A percentile compares a stretch with the other conserved stretches of the same genome.
Conservation (phyloP, 2,329 filamentous ascomycete genomes). For the Penicillium sp. region DNA sequence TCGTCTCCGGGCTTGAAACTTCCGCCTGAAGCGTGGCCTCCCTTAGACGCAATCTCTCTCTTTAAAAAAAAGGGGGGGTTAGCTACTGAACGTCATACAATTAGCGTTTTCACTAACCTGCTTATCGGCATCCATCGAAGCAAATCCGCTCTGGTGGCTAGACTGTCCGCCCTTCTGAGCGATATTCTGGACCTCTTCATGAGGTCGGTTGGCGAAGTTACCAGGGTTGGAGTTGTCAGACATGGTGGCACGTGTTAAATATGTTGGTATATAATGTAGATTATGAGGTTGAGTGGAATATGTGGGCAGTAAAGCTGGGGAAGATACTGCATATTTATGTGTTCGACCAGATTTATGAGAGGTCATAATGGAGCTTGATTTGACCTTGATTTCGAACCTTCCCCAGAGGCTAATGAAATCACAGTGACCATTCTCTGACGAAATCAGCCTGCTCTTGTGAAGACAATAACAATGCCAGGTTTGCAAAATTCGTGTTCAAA, state of each 20-base stretch:
- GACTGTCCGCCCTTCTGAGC: constrained; percentile 36
- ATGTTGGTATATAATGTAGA: not conserved
- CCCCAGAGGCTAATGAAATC: not conserved
- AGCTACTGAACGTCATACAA: not conserved
- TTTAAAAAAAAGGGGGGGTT: constrained; percentile 25
- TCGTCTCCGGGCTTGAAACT: constrained; percentile 57
- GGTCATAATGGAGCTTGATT: not conserved
- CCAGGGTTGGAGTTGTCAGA: constrained; percentile 34
- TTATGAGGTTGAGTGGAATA: not conserved
- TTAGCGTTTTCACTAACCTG: constrained; percentile 21
- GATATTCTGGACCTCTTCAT: constrained; percentile 48
- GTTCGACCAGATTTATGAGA: not conserved
- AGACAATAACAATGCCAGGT: not conserved
- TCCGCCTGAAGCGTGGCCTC: constrained; percentile 55
- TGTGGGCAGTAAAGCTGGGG: not conserved
- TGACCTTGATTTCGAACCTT: not conserved
- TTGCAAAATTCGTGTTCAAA: not conserved
- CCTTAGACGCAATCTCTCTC: constrained; percentile 57
- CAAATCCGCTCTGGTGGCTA: constrained; percentile 32
- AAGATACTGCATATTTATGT: not conserved
- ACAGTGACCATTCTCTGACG: not conserved
- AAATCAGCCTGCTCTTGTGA: not conserved
- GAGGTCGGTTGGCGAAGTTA: constrained; percentile 44
- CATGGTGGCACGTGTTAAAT: not conserved
- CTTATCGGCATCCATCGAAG: constrained; percentile 30